phyloP scores from a whole-genome alignment of 495 filamentous ascomycete genomes.

The Darksidea phi region DNA sequence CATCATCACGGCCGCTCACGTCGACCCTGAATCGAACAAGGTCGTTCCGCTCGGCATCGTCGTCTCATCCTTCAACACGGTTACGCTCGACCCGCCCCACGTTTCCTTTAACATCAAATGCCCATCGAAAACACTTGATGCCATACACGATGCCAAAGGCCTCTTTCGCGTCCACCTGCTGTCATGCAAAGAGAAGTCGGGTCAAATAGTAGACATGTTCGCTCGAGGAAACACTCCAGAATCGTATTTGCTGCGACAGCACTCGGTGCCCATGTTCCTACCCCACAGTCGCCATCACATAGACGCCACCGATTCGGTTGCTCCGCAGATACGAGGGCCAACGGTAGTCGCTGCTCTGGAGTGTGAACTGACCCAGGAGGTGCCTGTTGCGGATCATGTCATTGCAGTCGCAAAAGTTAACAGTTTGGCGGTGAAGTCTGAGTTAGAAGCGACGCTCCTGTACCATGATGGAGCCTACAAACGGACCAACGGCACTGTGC shows the following conservation, averaged over 20 bases:
- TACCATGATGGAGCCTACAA: slow-evolving; percentile 15
- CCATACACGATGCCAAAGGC: slow-evolving; percentile 45
- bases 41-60: slow-evolving; percentile 61
- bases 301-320: not conserved
- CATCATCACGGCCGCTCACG: slow-evolving; percentile 58
- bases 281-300: not conserved
- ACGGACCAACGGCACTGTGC: not conserved
- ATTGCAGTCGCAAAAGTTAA: slow-evolving; percentile 52
- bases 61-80: slow-evolving; percentile 78
- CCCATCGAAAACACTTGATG: slow-evolving; percentile 69
- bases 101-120: slow-evolving; percentile 77
- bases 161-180: slow-evolving; percentile 33
- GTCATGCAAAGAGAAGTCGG: slow-evolving; percentile 29
- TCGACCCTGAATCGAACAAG: not conserved
- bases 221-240: slow-evolving; percentile 29
- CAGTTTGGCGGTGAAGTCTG: not conserved
- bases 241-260: not conserved
- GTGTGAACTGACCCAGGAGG: slow-evolving; percentile 42
- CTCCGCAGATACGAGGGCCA: slow-evolving; percentile 28
- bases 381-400: slow-evolving; percentile 54
- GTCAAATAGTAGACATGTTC: slow-evolving; percentile 36
- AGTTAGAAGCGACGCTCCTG: not conserved
- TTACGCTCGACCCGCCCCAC: slow-evolving; percentile 67
- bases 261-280: not conserved
- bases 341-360: slow-evolving; percentile 48